Evolutionary conservation across 306 rosid species (phyloP), one percentile per base, ranked within the genome.

Genomic region (Geum urbanum): DNA sequence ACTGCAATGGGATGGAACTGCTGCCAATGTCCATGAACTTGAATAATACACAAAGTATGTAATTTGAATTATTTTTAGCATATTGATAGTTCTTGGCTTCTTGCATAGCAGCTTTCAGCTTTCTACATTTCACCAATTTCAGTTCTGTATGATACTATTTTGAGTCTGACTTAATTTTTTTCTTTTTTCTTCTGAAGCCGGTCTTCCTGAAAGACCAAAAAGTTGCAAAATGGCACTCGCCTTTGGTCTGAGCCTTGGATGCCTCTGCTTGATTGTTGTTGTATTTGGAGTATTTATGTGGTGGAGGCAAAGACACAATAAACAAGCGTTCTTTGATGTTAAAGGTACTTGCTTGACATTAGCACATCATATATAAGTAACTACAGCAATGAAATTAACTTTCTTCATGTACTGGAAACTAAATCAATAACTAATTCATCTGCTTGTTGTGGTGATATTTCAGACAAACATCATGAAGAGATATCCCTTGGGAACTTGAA

Each of bases 11-110:
- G 54, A 79, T 81, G 59, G 82, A 88, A 73, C 74, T 86, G 63
- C 86, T 87, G 92, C 99, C 99, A 8, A 89, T 91, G 88, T 95
- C 89, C 72, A 91, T 95, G 97, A 89, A 91, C 84, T 75, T 95
- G 70, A 91, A 82, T 79, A 85, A 45, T 48, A 80, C 96, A 55
- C 85, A 79, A 72, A 72, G 99, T 95, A 80, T 37, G 77, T 55
- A 73, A n/a, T 40, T 52, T 72, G 11, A 6, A 41, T 6, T 62
- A 16, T 20, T 63, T 32, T 54, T 52, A 2, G 16, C 50, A 32
- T 47, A 2, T 67, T 4, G 13, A 8, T 46, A 64, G 7, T 69
- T 76, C 11, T 60, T 58, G 20, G 57, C 5, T 69, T 76, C 8
- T 60, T 58, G 20, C 60, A n/a, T 24, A 46, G 55, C 13, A 60